Percentiles rank a stretch among this genome's conserved stretches.
These are phyloP conservation scores for Cornus kousa DNA, from an alignment of 148 eudicot species.

Conservation along the genomic window DNA sequence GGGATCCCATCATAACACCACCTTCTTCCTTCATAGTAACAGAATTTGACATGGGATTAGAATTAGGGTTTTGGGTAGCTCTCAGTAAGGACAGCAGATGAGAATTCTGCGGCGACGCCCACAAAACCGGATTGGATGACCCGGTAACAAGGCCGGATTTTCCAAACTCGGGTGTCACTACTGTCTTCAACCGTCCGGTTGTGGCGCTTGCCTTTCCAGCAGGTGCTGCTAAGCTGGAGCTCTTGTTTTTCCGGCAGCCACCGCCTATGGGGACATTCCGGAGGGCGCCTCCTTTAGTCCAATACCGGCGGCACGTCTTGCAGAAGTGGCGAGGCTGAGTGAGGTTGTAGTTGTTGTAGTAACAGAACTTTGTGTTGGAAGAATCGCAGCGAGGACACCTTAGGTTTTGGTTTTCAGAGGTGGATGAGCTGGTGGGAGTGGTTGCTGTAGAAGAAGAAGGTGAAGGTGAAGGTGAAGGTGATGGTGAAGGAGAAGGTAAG, in stretches of 20 bases:
- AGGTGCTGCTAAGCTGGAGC: constrained; percentile 19
- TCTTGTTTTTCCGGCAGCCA: constrained; percentile 74
- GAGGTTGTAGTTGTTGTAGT: constrained; percentile 94
- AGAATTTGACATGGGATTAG: neutral
- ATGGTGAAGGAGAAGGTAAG: constrained; percentile 11
- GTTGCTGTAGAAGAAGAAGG: constrained; percentile 26
- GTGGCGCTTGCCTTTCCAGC: constrained; percentile 16
- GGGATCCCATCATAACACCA: neutral
- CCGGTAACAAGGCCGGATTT: neutral
- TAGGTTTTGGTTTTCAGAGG: constrained; percentile 36
- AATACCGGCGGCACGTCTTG: constrained; percentile 77
- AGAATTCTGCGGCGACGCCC: neutral
- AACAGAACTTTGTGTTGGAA: constrained; percentile 78
- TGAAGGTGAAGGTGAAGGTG: constrained; percentile 41
- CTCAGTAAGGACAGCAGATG: neutral
- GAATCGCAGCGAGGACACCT: constrained; percentile 83
- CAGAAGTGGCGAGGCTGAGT: constrained; percentile 88
- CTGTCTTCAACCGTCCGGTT: neutral
- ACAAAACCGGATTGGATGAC: neutral
- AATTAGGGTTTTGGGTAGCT: neutral
- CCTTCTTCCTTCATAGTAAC: neutral
- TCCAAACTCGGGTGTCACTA: neutral
- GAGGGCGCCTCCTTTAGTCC: constrained; percentile 85
- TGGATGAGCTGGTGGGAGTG: constrained; percentile 20
- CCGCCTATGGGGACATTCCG: constrained; percentile 84